These are phyloP conservation scores for Triticum timopheevii DNA, from an alignment of 176 grass and related monocot genomes.

Conservation along the genomic window DNA sequence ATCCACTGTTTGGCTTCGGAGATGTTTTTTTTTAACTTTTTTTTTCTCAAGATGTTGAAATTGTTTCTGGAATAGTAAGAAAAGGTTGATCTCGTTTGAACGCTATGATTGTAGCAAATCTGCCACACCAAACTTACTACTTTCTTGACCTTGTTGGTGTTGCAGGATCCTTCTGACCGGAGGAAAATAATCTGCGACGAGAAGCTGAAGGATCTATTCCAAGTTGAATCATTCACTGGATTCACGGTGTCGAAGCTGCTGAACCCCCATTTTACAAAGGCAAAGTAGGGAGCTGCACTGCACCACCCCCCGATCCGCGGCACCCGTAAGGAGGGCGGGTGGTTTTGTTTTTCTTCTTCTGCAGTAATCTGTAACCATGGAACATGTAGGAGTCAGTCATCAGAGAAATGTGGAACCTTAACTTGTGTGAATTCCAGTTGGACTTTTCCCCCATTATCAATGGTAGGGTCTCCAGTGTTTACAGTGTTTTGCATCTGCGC, in stretches of 20 bases:
- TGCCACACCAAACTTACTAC: conserved; percentile 3
- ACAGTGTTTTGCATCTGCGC: conserved; percentile 5
- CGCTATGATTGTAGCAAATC: not conserved
- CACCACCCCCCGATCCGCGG: conserved; percentile 26
- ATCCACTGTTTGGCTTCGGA: not conserved
- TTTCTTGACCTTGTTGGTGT: conserved; percentile 29
- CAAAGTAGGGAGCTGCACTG: conserved; percentile 34
- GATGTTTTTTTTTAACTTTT: not conserved
- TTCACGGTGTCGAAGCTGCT: conserved; percentile 85
- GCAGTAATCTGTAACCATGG: conserved; percentile 46
- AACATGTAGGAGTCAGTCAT: conserved; percentile 28
- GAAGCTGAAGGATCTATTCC: conserved; percentile 89
- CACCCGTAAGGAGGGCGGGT: conserved; percentile 42
- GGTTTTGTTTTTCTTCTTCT: conserved; percentile 43
- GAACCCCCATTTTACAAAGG: conserved; percentile 85
- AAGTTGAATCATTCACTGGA: conserved; percentile 86
- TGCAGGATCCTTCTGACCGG: conserved; percentile 93
- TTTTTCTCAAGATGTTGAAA: not conserved
- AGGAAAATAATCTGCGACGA: conserved; percentile 97
- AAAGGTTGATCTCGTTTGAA: not conserved
- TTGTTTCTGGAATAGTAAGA: not conserved
- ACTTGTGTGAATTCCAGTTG: conserved; percentile 23
- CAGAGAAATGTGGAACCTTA: conserved; percentile 31
- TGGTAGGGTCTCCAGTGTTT: conserved; percentile 37
- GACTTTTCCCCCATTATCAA: conserved; percentile 12